Conservation (phyloP, 306 rosid species). For the Corylus heterophylla region DNA sequence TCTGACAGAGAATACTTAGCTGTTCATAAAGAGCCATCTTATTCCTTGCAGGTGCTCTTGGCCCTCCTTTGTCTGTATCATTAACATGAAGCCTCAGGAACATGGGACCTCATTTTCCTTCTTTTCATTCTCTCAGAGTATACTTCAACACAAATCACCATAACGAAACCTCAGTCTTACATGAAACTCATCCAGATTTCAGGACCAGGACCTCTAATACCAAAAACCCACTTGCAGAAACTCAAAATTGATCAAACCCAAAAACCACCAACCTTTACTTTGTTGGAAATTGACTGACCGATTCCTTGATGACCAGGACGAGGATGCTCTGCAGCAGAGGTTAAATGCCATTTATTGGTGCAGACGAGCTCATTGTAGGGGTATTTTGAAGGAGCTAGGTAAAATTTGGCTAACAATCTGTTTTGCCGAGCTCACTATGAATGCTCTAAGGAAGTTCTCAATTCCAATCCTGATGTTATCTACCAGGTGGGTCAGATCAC, state of each 20-base stretch:
- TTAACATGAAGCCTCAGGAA: constrained; percentile 93
- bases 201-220: constrained; percentile 20
- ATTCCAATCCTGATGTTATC: not conserved
- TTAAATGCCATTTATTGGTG: too few species aligned
- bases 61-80: constrained; percentile 94
- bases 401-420: too few species aligned
- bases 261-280: too few species aligned
- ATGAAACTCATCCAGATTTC: constrained; percentile 13
- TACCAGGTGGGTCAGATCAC: not conserved
- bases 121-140: constrained; percentile 57
- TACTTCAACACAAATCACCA: constrained; percentile 22
- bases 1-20: constrained; percentile 82
- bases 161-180: not conserved
- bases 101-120: constrained; percentile 86
- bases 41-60: constrained; percentile 98
- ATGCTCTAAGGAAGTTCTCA: not conserved
- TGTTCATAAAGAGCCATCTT: constrained; percentile 99
- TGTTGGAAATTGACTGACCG: too few species aligned
- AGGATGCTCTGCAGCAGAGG: too few species aligned
- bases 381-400: too few species aligned
- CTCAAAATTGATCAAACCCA: not conserved
- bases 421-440: too few species aligned
- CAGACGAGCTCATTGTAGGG: too few species aligned
- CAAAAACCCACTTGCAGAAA: constrained; percentile 22
- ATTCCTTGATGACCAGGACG: too few species aligned